Evolutionary conservation across 371 early-diverging fungal species (phyloP).

Genomic region (Zychaea mexicana): DNA sequence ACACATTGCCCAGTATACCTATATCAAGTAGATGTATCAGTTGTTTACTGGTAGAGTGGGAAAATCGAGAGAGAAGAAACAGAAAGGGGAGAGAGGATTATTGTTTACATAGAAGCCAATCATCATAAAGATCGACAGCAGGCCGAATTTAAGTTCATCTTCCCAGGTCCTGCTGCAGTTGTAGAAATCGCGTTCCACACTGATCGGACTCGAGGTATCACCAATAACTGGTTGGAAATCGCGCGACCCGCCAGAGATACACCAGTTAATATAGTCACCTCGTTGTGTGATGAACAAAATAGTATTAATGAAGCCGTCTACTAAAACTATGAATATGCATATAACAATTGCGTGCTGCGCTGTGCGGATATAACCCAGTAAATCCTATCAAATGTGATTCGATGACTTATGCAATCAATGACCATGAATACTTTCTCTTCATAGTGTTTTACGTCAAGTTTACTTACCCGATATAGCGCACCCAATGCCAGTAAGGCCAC

Average conservation of each 20-base stretch:
- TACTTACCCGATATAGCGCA: slow-evolving; percentile 19
- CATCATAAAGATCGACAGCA: slow-evolving; percentile 23
- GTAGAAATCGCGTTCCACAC: slow-evolving; percentile 16
- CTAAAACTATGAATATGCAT: slow-evolving; percentile 16
- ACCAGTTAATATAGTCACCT: slow-evolving; percentile 15
- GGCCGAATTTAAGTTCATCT: slow-evolving; percentile 26
- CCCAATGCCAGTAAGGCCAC: slow-evolving; percentile 10
- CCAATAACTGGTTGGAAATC: not conserved
- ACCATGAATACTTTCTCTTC: not conserved
- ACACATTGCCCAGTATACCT: slow-evolving; percentile 26
- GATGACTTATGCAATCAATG: not conserved
- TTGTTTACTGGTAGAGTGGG: not conserved
- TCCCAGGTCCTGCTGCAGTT: slow-evolving; percentile 28
- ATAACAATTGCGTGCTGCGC: slow-evolving; percentile 7
- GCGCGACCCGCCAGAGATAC: slow-evolving; percentile 9
- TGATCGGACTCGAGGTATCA: slow-evolving; percentile 6
- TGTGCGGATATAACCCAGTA: not conserved
- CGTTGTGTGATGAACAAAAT: slow-evolving; percentile 20
- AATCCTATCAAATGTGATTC: slow-evolving; percentile 3
- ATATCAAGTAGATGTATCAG: not conserved
- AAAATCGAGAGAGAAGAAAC: not conserved
- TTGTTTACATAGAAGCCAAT: slow-evolving; percentile 18
- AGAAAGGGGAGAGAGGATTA: not conserved
- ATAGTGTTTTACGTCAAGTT: not conserved
- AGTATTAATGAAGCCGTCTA: slow-evolving; percentile 23